phyloP scores from a whole-genome alignment of 257 asterid species.

The Penstemon davidsonii region DNA sequence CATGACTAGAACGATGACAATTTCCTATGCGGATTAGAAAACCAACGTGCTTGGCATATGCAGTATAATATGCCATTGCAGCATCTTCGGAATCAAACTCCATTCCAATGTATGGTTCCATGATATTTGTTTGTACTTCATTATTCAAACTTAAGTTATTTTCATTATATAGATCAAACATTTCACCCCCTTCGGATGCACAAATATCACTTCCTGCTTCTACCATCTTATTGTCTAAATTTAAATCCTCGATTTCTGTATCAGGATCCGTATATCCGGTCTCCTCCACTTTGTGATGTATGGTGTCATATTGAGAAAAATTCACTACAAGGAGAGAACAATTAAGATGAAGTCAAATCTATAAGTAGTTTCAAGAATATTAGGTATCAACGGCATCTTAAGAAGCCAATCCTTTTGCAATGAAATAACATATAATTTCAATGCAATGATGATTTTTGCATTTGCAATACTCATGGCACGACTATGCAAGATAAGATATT shows the following conservation, averaged over 20 bases:
- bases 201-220: conserved; percentile 27
- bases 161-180: conserved; percentile 20
- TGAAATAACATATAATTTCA: background rate
- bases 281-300: conserved; percentile 15
- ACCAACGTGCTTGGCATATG: conserved; percentile 46
- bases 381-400: background rate
- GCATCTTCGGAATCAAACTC: conserved; percentile 51
- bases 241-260: conserved; percentile 24
- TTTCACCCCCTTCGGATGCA: conserved; percentile 29
- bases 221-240: conserved; percentile 28
- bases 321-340: conserved; percentile 17
- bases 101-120: conserved; percentile 50
- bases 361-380: background rate
- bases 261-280: conserved; percentile 10
- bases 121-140: conserved; percentile 17
- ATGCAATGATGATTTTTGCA: background rate
- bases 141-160: conserved; percentile 22
- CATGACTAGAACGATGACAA: conserved; percentile 51
- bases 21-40: conserved; percentile 53
- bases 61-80: conserved; percentile 48
- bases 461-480: background rate
- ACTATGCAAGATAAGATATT: background rate
- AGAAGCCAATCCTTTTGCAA: background rate
- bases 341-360: background rate
- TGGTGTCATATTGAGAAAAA: conserved; percentile 18